Evolutionary conservation across 345 rosid species (phyloP).

Genomic region (Chamaenerion angustifolium): DNA sequence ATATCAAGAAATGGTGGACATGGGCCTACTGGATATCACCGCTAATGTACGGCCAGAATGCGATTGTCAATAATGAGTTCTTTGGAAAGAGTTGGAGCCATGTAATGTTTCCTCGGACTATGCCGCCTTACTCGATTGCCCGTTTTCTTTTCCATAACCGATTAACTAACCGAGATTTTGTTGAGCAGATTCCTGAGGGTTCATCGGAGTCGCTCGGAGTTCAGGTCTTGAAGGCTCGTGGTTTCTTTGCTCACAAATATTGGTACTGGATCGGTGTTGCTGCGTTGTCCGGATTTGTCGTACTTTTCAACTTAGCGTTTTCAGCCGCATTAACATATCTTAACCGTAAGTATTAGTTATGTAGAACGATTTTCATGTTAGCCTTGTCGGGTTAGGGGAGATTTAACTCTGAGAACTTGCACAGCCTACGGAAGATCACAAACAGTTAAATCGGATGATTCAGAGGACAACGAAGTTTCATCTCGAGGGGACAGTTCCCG

Average conservation of each 20-base stretch:
- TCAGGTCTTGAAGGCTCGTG: slow-evolving; percentile 24
- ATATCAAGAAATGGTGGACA: slow-evolving; percentile 47
- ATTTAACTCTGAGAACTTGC: not conserved
- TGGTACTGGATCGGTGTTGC: slow-evolving; percentile 48
- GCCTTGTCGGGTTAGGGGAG: too few relatives aligned
- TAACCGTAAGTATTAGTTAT: slow-evolving; percentile 15
- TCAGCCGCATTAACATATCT: slow-evolving; percentile 27
- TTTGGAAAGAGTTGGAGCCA: slow-evolving; percentile 37
- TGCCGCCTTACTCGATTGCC: not conserved
- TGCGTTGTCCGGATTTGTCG: slow-evolving; percentile 19
- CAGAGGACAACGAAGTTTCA: slow-evolving; percentile 20
- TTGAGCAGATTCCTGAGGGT: not conserved
- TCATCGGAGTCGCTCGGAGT: slow-evolving; percentile 30
- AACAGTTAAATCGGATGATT: slow-evolving; percentile 29
- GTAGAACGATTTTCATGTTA: too few relatives aligned
- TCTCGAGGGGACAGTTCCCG: slow-evolving; percentile 10
- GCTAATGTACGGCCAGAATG: slow-evolving; percentile 50
- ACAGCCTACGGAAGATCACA: slow-evolving; percentile 55
- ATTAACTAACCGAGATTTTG: not conserved
- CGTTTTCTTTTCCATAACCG: not conserved
- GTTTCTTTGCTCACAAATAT: slow-evolving; percentile 22
- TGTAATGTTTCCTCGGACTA: slow-evolving; percentile 12
- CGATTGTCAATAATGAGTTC: slow-evolving; percentile 34
- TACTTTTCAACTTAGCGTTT: slow-evolving; percentile 26
- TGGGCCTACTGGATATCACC: slow-evolving; percentile 58